Evolutionary conservation across 352 stramenopile genomes (phyloP).

Genomic region (Globisporangium nodosum): DNA sequence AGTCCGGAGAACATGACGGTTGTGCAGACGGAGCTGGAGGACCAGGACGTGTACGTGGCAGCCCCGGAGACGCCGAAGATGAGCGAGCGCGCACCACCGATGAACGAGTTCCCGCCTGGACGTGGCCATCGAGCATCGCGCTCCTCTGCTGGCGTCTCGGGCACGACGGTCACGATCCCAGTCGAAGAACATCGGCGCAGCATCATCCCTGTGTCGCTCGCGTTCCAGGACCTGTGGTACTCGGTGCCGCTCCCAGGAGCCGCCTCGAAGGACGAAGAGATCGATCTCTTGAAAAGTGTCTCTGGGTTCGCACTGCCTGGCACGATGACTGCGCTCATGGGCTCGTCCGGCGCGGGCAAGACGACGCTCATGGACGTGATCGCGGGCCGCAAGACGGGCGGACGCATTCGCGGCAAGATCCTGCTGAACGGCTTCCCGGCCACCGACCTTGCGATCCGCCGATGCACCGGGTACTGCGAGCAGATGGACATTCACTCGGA

Average conservation of each 20-base stretch:
- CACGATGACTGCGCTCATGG: conserved; percentile 71
- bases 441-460: conserved; percentile 39
- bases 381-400: conserved; percentile 86
- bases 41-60: conserved; percentile 11
- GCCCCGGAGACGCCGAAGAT: conserved; percentile 8
- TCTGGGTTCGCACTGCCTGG: conserved; percentile 54
- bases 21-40: conserved; percentile 23
- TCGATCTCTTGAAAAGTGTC: conserved; percentile 82
- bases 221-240: conserved; percentile 54
- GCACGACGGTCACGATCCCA: conserved; percentile 12
- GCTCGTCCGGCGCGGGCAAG: conserved; percentile 80
- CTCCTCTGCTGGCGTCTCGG: conserved; percentile 2
- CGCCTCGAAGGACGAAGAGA: conserved; percentile 26
- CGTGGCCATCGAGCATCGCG: background rate
- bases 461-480: conserved; percentile 54
- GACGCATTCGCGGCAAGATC: conserved; percentile 67
- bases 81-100: background rate
- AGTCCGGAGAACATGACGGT: conserved; percentile 40
- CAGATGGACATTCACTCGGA: conserved; percentile 90
- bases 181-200: conserved; percentile 3
- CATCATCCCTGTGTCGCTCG: conserved; percentile 34
- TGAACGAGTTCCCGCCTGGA: conserved; percentile 3
- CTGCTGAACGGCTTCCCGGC: conserved; percentile 44
- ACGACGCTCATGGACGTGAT: conserved; percentile 95
- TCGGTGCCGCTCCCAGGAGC: conserved; percentile 40